Conservation (phyloP, 208 protist genomes). For the Leishmania martiniquensis region DNA sequence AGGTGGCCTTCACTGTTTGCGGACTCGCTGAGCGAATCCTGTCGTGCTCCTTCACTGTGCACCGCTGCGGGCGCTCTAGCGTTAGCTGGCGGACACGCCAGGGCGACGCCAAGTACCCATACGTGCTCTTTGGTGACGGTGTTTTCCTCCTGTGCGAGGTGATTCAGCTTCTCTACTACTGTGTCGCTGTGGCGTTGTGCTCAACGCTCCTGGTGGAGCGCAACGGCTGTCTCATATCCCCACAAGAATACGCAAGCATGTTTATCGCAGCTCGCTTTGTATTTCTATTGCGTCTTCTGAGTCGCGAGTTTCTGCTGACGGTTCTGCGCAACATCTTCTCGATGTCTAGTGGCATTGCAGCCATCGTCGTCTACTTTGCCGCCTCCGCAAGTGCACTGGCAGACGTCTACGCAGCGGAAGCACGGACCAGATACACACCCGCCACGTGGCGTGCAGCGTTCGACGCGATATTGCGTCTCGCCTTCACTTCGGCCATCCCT, state of each 20-base stretch:
- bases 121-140: constrained; percentile 56
- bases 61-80: constrained; percentile 46
- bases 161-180: constrained; percentile 72
- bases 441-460: constrained; percentile 53
- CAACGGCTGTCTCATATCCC: constrained; percentile 42
- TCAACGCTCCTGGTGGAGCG: constrained; percentile 58
- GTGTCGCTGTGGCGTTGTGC: constrained; percentile 44
- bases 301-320: constrained; percentile 55
- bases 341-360: constrained; percentile 31
- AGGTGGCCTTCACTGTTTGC: constrained; percentile 54
- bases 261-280: constrained; percentile 72
- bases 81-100: constrained; percentile 25
- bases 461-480: constrained; percentile 47
- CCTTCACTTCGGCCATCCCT: constrained; percentile 58
- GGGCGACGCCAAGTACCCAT: constrained; percentile 25
- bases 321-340: constrained; percentile 33
- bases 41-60: constrained; percentile 49
- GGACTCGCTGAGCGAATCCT: constrained; percentile 52
- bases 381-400: constrained; percentile 57
- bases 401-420: constrained; percentile 38
- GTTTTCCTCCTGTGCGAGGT: constrained; percentile 61
- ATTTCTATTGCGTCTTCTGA: constrained; percentile 65
- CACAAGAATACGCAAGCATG: constrained; percentile 54
- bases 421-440: constrained; percentile 19
- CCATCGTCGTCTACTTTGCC: constrained; percentile 60